Base-by-base conservation (phyloP, 2,329 filamentous ascomycete genomes). In the Thelonectria discophora region DNA sequence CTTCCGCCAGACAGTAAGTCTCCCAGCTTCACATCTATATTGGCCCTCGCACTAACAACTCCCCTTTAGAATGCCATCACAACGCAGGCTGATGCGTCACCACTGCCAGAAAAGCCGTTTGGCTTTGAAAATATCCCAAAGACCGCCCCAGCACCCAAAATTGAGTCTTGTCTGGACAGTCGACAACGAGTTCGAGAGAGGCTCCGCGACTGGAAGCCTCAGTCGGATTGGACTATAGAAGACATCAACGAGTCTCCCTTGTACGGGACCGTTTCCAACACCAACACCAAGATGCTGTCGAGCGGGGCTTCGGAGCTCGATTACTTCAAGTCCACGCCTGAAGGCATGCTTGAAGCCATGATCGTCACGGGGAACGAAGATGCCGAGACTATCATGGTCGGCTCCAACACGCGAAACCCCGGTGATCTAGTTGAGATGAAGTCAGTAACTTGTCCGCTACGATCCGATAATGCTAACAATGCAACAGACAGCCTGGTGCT, bases 391-490 rank as follows among this genome's bases (percentile, higher is more conserved):
- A 58, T 64, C 30, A 62, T 68, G 48, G 65, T 75, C 24, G 72
- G 72, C 7, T 64, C 71, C 11, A 71, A 67, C 24, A 65, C 68
- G 1, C 67, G 69, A 12, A 65, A 62, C n/a, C 74, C 81, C 2
- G 84, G 84, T 43, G 84, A 86, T 65, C 72, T 87, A 46, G 76
- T 87, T 21, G 84, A 86, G 67, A 66, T 85, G 61, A 77, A 73
- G 78, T 80, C 63, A 52, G 72, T 32, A 34, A 13, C 30, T 3
- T 17, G 20, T 13, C 10, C 20, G 21, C 20, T 18, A 9, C 5
- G 12, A 37, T 24, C 11, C n/a, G 7, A 12, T 20, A 7, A 21
- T 12, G 49, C 62, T 72, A n/a, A 73, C 63, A n/a, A 12, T 24
- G 8, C 6, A 11, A 9, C 37, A 74, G 72, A 42, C 72, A 73